Evolutionary conservation across 2,329 filamentous ascomycete species (phyloP).

Genomic region (Ascochyta fabae): DNA sequence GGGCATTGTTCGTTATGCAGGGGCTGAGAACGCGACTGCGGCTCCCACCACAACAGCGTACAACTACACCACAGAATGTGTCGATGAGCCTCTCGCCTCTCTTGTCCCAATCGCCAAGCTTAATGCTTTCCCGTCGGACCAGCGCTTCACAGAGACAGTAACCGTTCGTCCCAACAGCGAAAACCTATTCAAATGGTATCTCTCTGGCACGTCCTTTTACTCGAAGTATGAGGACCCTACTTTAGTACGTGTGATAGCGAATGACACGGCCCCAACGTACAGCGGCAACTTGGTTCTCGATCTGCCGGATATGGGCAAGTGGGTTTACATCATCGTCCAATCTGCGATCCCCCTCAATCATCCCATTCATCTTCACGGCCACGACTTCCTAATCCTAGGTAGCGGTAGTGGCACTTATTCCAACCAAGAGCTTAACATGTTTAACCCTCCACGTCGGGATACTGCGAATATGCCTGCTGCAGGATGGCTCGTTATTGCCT

Average conservation of each 20-base stretch:
- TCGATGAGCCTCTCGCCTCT: slow-evolving; percentile 18
- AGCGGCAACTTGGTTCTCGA: slow-evolving; percentile 24
- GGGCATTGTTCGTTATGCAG: slow-evolving; percentile 47
- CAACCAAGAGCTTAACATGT: slow-evolving; percentile 17
- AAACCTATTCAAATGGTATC: slow-evolving; percentile 50
- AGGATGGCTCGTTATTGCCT: no score
- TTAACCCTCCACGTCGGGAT: slow-evolving; percentile 22
- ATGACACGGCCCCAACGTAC: slow-evolving; percentile 38
- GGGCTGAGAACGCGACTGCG: slow-evolving; percentile 16
- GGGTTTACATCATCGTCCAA: slow-evolving; percentile 51
- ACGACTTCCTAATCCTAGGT: slow-evolving; percentile 61
- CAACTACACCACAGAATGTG: slow-evolving; percentile 42
- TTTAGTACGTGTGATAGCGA: slow-evolving; percentile 42
- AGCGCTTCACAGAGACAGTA: no score
- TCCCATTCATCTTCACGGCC: slow-evolving; percentile 36
- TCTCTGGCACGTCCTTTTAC: slow-evolving; percentile 47
- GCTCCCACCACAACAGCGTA: slow-evolving; percentile 41
- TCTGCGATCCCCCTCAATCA: slow-evolving; percentile 43
- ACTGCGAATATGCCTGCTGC: no score
- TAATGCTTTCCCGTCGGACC: no score
- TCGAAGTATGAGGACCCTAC: slow-evolving; percentile 49
- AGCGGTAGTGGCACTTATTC: slow-evolving; percentile 42
- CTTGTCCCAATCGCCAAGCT: no score
- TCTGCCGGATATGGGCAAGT: slow-evolving; percentile 35
- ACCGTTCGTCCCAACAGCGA: slow-evolving; percentile 28